Conservation (phyloP, 2,329 filamentous ascomycete genomes). For the Ceratocystis cubensis region DNA sequence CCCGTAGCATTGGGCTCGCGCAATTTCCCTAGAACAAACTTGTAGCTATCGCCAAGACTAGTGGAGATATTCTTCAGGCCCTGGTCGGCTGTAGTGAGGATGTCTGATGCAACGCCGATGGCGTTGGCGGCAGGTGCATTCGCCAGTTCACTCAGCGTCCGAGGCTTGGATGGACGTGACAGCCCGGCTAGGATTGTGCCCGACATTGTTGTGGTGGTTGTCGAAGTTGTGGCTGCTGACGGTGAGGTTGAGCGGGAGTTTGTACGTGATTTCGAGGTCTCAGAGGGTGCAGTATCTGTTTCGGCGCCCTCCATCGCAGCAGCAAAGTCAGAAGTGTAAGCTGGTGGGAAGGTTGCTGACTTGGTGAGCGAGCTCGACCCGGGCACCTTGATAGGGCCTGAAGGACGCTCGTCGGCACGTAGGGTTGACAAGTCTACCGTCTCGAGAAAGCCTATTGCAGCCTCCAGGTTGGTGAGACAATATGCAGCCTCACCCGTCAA, state of each 20-base stretch:
- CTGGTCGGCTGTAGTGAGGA: slow-evolving; percentile 80
- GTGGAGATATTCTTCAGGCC: slow-evolving; percentile 83
- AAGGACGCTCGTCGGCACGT: slow-evolving; percentile 62
- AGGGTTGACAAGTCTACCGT: slow-evolving; percentile 88
- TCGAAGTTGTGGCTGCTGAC: not conserved
- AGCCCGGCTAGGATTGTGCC: slow-evolving; percentile 10
- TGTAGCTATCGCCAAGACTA: slow-evolving; percentile 84
- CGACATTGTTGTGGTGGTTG: not conserved
- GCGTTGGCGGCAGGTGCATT: slow-evolving; percentile 65
- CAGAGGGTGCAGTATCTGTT: not conserved
- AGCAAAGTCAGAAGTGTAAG: slow-evolving; percentile 34
- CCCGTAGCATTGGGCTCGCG: slow-evolving; percentile 45
- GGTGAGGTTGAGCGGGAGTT: not conserved
- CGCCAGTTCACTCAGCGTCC: slow-evolving; percentile 72
- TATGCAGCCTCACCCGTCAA: slow-evolving; percentile 91
- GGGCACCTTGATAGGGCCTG: slow-evolving; percentile 49
- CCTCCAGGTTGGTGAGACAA: slow-evolving; percentile 90
- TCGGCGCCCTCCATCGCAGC: slow-evolving; percentile 25
- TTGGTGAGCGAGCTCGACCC: slow-evolving; percentile 39
- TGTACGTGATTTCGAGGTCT: not conserved
- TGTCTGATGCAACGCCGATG: slow-evolving; percentile 70
- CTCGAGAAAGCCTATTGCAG: slow-evolving; percentile 84
- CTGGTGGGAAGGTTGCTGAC: slow-evolving; percentile 41
- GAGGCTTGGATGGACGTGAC: slow-evolving; percentile 37
- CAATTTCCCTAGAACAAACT: slow-evolving; percentile 78